Evolutionary conservation across 768 basidiomycete species (phyloP).

Genomic region (Leccinum variicolor): DNA sequence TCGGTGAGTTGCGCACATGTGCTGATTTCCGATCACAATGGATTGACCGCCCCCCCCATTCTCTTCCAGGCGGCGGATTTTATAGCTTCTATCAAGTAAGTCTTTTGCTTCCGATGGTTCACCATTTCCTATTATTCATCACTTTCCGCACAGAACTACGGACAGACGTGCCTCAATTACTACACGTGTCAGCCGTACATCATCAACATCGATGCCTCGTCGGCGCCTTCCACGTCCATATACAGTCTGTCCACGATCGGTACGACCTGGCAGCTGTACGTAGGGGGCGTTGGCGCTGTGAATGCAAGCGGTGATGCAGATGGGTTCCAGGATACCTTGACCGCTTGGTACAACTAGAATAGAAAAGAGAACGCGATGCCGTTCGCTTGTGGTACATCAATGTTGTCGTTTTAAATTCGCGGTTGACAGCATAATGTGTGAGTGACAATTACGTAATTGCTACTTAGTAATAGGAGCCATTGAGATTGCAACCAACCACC

Average conservation of each 20-base stretch:
- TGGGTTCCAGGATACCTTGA: background rate
- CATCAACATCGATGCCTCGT: background rate
- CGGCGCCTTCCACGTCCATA: background rate
- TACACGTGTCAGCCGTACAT: background rate
- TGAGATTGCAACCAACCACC: no score
- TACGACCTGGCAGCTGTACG: background rate
- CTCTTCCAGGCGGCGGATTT: slow-evolving; percentile 39
- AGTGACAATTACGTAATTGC: no score
- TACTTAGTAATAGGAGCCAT: no score
- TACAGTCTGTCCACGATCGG: background rate
- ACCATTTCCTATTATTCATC: background rate
- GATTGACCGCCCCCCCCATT: background rate
- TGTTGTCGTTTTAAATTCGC: background rate
- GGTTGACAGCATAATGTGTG: no score
- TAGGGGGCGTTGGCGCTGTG: background rate
- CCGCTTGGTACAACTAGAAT: background rate
- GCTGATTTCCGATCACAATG: slow-evolving; percentile 27
- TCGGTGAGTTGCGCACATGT: slow-evolving; percentile 27
- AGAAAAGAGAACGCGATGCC: background rate
- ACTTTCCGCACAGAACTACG: background rate
- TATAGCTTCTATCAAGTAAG: slow-evolving; percentile 47
- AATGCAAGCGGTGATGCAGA: background rate
- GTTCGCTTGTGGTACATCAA: background rate
- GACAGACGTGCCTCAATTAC: background rate
- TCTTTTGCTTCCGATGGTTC: no score